A percentile compares a stretch with the other conserved stretches of the same genome.
Evolutionary conservation across 1,284 basidiomycete genomes (phyloP).

Genomic region (Afroboletus lepidellus): DNA sequence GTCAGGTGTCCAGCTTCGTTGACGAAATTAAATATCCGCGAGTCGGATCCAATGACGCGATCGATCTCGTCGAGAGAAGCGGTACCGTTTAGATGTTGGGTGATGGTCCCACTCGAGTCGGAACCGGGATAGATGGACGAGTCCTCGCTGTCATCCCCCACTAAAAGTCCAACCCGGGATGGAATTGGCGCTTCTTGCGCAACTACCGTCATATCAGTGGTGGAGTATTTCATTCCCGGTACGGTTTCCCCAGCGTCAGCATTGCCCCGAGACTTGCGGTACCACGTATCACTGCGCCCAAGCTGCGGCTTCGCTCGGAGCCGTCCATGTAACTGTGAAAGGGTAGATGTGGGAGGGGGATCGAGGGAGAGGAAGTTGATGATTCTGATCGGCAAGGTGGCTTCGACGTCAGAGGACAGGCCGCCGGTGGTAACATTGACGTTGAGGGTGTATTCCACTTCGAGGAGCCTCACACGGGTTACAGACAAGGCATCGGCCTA

Average conservation of each 20-base stretch:
- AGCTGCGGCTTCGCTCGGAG: slow-evolving; percentile 22
- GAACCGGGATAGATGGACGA: slow-evolving; percentile 29
- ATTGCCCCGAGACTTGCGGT: slow-evolving; percentile 25
- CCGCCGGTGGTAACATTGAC: slow-evolving; percentile 68
- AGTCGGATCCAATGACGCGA: slow-evolving; percentile 22
- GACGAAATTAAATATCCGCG: slow-evolving; percentile 24
- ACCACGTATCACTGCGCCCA: slow-evolving; percentile 28
- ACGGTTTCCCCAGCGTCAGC: slow-evolving; percentile 23
- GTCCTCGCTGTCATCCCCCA: slow-evolving; percentile 17
- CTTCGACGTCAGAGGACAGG: slow-evolving; percentile 63
- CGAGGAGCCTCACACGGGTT: slow-evolving; percentile 71
- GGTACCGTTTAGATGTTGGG: slow-evolving; percentile 14
- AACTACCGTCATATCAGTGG: slow-evolving; percentile 28
- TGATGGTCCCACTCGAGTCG: slow-evolving; percentile 26
- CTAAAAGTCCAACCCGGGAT: slow-evolving; percentile 8
- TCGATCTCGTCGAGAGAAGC: slow-evolving; percentile 32
- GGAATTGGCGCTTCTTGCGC: slow-evolving; percentile 20
- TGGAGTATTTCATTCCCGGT: slow-evolving; percentile 32
- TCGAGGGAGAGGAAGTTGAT: slow-evolving; percentile 82
- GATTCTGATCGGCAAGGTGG: slow-evolving; percentile 70
- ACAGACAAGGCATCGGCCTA: slow-evolving; percentile 77
- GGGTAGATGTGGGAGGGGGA: slow-evolving; percentile 53
- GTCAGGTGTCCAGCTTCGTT: slow-evolving; percentile 20
- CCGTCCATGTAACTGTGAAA: slow-evolving; percentile 24
- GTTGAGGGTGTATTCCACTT: slow-evolving; percentile 77